Percentiles rank a stretch among this genome's conserved stretches.
Conservation (phyloP, 169 alveolate genomes). For the Eimeria sp. region DNA sequence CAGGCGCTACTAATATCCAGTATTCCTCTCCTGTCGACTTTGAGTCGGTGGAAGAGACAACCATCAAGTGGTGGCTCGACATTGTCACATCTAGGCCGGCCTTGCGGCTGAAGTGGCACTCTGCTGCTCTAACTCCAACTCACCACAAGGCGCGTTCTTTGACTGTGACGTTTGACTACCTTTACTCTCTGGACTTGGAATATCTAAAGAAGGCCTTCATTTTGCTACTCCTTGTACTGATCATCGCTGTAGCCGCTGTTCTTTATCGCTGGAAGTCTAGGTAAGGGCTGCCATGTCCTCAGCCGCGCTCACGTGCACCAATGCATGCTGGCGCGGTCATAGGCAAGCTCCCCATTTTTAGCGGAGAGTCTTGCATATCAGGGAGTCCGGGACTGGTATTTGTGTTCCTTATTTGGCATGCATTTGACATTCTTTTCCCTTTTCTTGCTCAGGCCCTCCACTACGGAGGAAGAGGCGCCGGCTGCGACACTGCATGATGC, state of each 20-base stretch:
- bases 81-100: conserved; percentile 55
- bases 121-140: conserved; percentile 15
- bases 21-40: conserved; percentile 23
- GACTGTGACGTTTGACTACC: conserved; percentile 49
- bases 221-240: not conserved
- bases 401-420: not conserved
- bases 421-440: too few relatives aligned
- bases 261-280: conserved; percentile 23
- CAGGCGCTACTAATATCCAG: conserved; percentile 59
- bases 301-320: not conserved
- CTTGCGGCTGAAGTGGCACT: conserved; percentile 50
- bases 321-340: not conserved
- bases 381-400: not conserved
- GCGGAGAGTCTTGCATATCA: not conserved
- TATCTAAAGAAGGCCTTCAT: not conserved
- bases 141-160: not conserved
- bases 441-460: not conserved
- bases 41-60: conserved; percentile 26
- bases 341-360: not conserved
- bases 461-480: not conserved
- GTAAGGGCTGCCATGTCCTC: not conserved
- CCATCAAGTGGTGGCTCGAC: conserved; percentile 68
- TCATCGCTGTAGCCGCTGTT: not conserved
- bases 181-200: conserved; percentile 20
- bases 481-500: not conserved